Conservation (phyloP, 1,139 yeast genomes). For the Meyerozyma sp. region DNA sequence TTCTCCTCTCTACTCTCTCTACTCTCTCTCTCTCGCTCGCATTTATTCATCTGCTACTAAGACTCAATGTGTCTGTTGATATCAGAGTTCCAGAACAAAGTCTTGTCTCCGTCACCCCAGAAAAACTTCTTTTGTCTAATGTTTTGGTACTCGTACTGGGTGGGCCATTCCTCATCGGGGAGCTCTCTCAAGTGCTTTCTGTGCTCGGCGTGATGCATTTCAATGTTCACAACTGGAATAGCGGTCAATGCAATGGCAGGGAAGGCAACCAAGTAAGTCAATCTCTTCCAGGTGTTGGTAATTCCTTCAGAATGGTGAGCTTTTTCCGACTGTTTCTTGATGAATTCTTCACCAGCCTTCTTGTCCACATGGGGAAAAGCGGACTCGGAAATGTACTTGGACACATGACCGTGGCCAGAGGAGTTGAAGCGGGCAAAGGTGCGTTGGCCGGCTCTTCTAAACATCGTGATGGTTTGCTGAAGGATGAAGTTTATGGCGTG, state of each 20-base stretch:
- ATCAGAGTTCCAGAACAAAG: slow-evolving; percentile 92
- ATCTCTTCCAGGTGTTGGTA: slow-evolving; percentile 77
- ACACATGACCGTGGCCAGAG: slow-evolving; percentile 36
- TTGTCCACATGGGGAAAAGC: slow-evolving; percentile 35
- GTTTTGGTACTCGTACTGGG: slow-evolving; percentile 86
- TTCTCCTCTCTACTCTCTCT: background rate
- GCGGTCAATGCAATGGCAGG: slow-evolving; percentile 79
- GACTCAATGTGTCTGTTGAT: slow-evolving; percentile 75
- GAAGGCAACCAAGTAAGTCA: slow-evolving; percentile 71
- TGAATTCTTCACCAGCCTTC: slow-evolving; percentile 41
- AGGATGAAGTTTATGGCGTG: slow-evolving; percentile 2
- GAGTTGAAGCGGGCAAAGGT: slow-evolving; percentile 39
- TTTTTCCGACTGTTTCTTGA: slow-evolving; percentile 48
- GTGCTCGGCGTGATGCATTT: slow-evolving; percentile 85
- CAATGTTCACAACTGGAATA: slow-evolving; percentile 74
- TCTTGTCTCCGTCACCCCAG: slow-evolving; percentile 99
- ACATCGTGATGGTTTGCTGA: slow-evolving; percentile 18
- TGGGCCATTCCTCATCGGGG: slow-evolving; percentile 88
- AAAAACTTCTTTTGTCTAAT: slow-evolving; percentile 80
- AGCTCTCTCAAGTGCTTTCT: slow-evolving; percentile 74
- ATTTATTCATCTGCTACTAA: slow-evolving; percentile 7
- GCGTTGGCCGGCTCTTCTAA: slow-evolving; percentile 34
- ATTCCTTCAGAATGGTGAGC: slow-evolving; percentile 75
- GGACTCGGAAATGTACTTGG: slow-evolving; percentile 36
- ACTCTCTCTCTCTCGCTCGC: slow-evolving; percentile 1